Evolutionary conservation across 352 stramenopile genomes (phyloP).

Genomic region (Phytophthora pistaciae): DNA sequence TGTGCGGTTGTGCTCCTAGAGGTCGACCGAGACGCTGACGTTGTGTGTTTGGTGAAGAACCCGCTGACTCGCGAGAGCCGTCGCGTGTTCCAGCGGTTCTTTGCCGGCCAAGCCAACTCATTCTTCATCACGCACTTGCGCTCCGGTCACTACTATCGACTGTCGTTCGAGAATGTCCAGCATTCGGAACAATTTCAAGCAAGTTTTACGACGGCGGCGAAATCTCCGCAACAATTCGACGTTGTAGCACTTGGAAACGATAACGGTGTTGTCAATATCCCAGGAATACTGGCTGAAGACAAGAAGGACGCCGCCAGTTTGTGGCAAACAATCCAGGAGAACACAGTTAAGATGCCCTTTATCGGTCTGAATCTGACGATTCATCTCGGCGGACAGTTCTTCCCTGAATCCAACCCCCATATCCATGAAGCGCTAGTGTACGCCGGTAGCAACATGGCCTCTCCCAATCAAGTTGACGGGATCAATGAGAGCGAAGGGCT

Average conservation of each 20-base stretch:
- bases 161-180: slow-evolving; percentile 63
- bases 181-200: slow-evolving; percentile 38
- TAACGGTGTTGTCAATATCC: slow-evolving; percentile 4
- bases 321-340: slow-evolving; percentile 43
- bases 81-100: slow-evolving; percentile 62
- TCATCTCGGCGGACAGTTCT: slow-evolving; percentile 64
- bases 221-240: slow-evolving; percentile 42
- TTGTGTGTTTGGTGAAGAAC: slow-evolving; percentile 68
- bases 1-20: slow-evolving; percentile 75
- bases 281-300: slow-evolving; percentile 6
- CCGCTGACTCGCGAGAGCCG: slow-evolving; percentile 52
- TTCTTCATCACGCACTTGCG: slow-evolving; percentile 76
- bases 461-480: neutral
- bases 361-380: slow-evolving; percentile 52
- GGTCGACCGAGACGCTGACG: slow-evolving; percentile 58
- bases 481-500: neutral
- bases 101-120: slow-evolving; percentile 49
- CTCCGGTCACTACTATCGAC: slow-evolving; percentile 63
- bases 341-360: slow-evolving; percentile 45
- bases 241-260: slow-evolving; percentile 51
- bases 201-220: slow-evolving; percentile 59
- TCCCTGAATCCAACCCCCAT: slow-evolving; percentile 40
- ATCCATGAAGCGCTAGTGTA: slow-evolving; percentile 37
- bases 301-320: slow-evolving; percentile 6
- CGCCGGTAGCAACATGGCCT: slow-evolving; percentile 19